Base-by-base conservation (phyloP, 306 rosid genomes). In the Rubus parviflorus region DNA sequence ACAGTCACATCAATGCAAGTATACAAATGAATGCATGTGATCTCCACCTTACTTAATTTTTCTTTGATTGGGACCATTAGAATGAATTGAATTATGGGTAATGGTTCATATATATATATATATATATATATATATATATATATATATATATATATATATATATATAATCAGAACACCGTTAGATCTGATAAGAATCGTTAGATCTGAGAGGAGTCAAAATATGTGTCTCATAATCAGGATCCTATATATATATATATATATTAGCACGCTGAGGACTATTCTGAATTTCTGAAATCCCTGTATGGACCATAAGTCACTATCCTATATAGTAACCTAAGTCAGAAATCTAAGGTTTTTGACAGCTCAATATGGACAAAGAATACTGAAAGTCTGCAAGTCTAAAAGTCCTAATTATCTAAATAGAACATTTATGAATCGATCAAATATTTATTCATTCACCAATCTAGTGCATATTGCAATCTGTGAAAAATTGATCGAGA, bases 271-370 rank as follows among this genome's bases (percentile, higher is more conserved):
- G 19, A 35, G 13, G n/a, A 64, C 23, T 64, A 37, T 15, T 37
- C 69, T 64, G 47, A 30, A 62, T 57, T 22, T 10, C 6, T 56
- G 5, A 57, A 9, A 25, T 9, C 62, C 2, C 12, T 56, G 8
- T 20, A 20, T 56, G 30, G 13, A 56, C 61, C 14, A 15, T 52
- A 38, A 72, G 16, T 72, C 65, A 53, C 23, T 4, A 43, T 42
- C 17, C 43, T 67, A 67, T 12, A 37, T 16, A 19, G 52, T 43
- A 20, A 5, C 38, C 17, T n/a, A 57, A 57, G 8, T 46, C 54
- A 73, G 67, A 38, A 74, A 43, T 35, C 11, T 45, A 45, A 43
- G 53, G 45, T 74, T 60, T 47, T 51, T 16, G 65, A 52, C 51
- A 13, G 66, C 57, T 23, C n/a, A 4, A 22, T 3, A 25, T 25